Evolutionary conservation across 129 eudicot genomes (phyloP).

Genomic region (carrot (Daucus carota)): DNA sequence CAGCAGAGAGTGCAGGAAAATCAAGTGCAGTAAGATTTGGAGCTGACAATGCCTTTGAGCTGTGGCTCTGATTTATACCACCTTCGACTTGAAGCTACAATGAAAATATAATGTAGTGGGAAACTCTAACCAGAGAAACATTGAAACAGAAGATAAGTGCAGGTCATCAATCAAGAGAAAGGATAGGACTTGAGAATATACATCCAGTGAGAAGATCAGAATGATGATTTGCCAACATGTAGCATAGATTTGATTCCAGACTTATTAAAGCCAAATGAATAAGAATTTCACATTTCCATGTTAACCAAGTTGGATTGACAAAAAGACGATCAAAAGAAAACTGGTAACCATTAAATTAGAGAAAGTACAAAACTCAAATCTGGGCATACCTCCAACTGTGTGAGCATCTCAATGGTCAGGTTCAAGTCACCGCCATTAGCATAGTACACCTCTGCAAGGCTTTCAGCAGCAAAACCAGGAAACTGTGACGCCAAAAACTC

Average conservation of each 20-base stretch:
- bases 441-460: conserved; percentile 76
- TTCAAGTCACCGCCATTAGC: conserved; percentile 77
- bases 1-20: conserved; percentile 8
- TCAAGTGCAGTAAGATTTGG: conserved; percentile 2
- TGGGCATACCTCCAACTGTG: conserved; percentile 83
- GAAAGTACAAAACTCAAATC: background rate
- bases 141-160: background rate
- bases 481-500: conserved; percentile 77
- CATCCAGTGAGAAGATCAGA: background rate
- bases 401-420: conserved; percentile 84
- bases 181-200: background rate
- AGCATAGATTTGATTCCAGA: background rate
- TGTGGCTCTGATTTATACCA: conserved; percentile 8
- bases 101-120: background rate
- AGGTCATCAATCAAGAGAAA: background rate
- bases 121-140: background rate
- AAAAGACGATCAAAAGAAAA: background rate
- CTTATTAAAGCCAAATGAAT: background rate
- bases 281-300: background rate
- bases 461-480: conserved; percentile 83
- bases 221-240: background rate
- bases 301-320: background rate
- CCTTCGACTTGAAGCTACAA: background rate
- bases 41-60: conserved; percentile 2
- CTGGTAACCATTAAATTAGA: background rate